phyloP scores from a whole-genome alignment of 1,284 basidiomycete species.

The Xanthoconium separans region DNA sequence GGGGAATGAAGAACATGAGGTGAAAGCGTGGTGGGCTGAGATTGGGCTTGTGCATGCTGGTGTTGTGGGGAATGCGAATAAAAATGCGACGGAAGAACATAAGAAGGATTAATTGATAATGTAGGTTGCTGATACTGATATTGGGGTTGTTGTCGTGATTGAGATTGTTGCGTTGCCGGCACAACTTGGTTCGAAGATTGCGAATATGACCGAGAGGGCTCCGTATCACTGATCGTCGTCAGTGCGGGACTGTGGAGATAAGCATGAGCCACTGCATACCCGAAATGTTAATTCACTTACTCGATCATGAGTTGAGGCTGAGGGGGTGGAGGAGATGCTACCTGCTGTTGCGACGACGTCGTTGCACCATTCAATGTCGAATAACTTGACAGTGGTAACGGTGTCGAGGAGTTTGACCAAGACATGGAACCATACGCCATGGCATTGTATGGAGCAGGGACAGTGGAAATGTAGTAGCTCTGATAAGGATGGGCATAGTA shows the following conservation, averaged over 20 bases:
- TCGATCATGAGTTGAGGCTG: conserved; percentile 51
- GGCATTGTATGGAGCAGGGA: conserved; percentile 52
- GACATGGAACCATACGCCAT: conserved; percentile 47
- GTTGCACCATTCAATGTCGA: conserved; percentile 76
- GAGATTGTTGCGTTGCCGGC: conserved; percentile 31
- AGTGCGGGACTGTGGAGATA: conserved; percentile 44
- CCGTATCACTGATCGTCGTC: conserved; percentile 46
- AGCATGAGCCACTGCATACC: conserved; percentile 12
- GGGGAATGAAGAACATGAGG: conserved; percentile 66
- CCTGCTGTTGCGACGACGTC: conserved; percentile 34
- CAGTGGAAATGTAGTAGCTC: conserved; percentile 39
- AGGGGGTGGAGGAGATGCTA: conserved; percentile 28
- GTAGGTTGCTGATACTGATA: conserved; percentile 39
- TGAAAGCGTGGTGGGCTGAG: conserved; percentile 59
- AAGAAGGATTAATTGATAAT: conserved; percentile 41
- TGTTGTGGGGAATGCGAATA: conserved; percentile 34
- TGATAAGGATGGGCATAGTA: conserved; percentile 39
- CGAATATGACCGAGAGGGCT: conserved; percentile 36
- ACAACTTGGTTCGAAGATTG: conserved; percentile 30
- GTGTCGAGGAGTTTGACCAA: conserved; percentile 44
- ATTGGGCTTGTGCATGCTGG: conserved; percentile 36
- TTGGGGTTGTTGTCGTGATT: conserved; percentile 37
- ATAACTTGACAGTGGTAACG: conserved; percentile 67
- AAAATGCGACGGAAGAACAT: conserved; percentile 41
- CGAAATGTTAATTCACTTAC: conserved; percentile 35